Evolutionary conservation across 1,139 yeast species (phyloP).

Genomic region (Candida pseudocylindracea): DNA sequence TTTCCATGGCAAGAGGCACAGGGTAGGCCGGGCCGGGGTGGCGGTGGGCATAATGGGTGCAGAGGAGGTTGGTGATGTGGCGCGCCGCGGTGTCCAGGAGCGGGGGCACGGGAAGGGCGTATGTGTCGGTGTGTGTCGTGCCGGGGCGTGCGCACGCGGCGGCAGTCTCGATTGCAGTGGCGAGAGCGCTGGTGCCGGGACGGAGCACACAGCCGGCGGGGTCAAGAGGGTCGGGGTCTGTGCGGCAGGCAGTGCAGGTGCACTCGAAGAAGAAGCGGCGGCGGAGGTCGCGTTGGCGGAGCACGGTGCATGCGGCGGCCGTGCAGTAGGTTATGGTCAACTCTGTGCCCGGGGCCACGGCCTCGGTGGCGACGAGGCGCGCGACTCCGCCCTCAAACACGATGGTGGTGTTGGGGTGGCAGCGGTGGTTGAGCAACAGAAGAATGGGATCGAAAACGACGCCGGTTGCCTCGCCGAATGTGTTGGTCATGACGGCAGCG

Average conservation of each 20-base stretch:
- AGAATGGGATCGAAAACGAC: conserved; percentile 13
- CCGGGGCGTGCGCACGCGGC: background rate
- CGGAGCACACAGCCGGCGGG: conserved; percentile 5
- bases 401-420: conserved; percentile 10
- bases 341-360: conserved; percentile 8
- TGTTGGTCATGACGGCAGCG: conserved; percentile 7
- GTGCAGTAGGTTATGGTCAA: conserved; percentile 10
- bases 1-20: too few relatives aligned
- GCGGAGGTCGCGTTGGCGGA: conserved; percentile 6
- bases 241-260: conserved; percentile 5
- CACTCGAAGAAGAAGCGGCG: conserved; percentile 12
- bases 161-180: conserved; percentile 6
- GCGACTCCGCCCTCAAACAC: conserved; percentile 4
- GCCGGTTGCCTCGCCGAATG: conserved; percentile 9
- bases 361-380: conserved; percentile 6
- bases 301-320: conserved; percentile 6
- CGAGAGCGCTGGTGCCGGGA: conserved; percentile 7
- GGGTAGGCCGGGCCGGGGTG: too few relatives aligned
- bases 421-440: conserved; percentile 12
- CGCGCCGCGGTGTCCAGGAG: background rate
- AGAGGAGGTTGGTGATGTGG: conserved; percentile 1
- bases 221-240: too few relatives aligned
- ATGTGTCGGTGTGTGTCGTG: background rate
- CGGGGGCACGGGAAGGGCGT: background rate
- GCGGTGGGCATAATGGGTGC: too few relatives aligned